Conservation (phyloP, 176 grass and related monocot genomes). For the Aegilops tauschii region DNA sequence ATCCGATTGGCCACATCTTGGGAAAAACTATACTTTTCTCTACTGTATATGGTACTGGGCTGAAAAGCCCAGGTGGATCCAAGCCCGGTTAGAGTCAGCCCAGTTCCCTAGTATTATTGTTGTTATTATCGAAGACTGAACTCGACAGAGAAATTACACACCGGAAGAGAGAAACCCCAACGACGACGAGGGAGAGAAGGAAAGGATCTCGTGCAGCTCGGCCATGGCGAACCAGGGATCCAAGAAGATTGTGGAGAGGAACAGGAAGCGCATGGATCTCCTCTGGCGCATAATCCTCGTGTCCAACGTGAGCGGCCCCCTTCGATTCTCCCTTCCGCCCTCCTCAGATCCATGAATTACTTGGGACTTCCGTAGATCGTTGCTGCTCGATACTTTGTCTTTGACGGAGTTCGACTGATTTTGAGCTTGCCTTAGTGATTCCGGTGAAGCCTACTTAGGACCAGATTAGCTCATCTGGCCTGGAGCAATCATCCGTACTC, state of each 20-base stretch:
- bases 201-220: not conserved
- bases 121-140: not conserved
- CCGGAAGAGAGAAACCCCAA: not conserved
- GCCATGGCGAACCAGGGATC: constrained; percentile 94
- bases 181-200: not conserved
- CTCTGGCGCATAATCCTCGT: constrained; percentile 71
- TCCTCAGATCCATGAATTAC: constrained; percentile 29
- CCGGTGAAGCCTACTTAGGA: not conserved
- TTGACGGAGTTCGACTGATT: not conserved
- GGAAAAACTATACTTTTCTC: no score
- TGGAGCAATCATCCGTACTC: not conserved
- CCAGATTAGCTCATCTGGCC: not conserved
- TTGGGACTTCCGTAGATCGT: not conserved
- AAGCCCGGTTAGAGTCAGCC: no score
- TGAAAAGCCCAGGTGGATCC: no score
- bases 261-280: constrained; percentile 76
- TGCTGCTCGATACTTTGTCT: not conserved
- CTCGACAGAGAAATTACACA: not conserved
- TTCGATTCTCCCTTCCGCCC: not conserved
- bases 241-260: constrained; percentile 91
- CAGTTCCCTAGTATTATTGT: not conserved
- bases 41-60: no score
- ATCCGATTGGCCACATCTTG: no score
- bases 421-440: not conserved
- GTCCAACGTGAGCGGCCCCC: constrained; percentile 54